These are phyloP conservation scores for Phytophthora podocarpi DNA, from an alignment of 352 stramenopile species.

Conservation along the genomic window DNA sequence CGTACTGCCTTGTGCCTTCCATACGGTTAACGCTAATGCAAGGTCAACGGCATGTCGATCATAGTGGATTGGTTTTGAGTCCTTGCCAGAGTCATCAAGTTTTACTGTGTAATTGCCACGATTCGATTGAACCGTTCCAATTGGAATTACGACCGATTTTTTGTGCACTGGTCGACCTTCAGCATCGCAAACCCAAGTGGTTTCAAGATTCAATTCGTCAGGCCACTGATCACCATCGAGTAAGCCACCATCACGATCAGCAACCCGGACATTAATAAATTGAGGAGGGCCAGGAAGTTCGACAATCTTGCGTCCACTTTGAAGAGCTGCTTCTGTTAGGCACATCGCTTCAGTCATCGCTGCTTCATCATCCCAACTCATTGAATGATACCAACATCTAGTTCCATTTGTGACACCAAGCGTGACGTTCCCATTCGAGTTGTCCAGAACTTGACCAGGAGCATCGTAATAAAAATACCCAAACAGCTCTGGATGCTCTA, in stretches of 20 bases:
- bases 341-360: no score
- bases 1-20: not conserved
- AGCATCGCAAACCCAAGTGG: not conserved
- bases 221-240: not conserved
- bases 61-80: not conserved
- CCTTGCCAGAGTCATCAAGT: not conserved
- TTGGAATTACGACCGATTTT: not conserved
- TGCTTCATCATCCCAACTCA: no score
- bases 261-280: not conserved
- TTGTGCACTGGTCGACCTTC: not conserved
- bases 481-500: no score
- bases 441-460: no score
- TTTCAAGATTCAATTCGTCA: not conserved
- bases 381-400: no score
- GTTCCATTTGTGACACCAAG: no score
- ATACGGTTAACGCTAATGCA: not conserved
- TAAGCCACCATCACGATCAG: not conserved
- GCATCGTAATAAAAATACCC: no score
- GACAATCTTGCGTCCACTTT: not conserved
- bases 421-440: no score
- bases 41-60: slow-evolving; percentile 1
- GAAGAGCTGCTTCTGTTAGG: not conserved
- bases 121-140: not conserved
- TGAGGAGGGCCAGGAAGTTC: not conserved
- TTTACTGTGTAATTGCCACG: not conserved